Conservation (phyloP, 148 eudicot genomes). For the Polygonum aviculare region DNA sequence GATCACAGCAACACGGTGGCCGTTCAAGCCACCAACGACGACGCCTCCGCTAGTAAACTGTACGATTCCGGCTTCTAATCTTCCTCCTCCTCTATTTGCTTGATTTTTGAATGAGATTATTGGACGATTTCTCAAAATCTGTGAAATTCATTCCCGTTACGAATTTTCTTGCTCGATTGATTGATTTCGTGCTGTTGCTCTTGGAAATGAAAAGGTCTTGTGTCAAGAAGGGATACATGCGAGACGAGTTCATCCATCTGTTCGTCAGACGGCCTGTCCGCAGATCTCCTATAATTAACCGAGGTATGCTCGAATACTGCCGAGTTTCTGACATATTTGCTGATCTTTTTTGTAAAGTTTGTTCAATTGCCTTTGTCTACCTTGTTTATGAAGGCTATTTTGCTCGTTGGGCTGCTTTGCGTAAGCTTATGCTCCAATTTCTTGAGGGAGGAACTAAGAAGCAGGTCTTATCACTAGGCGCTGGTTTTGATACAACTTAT, state of each 20-base stretch:
- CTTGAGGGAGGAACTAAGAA: constrained; percentile 54
- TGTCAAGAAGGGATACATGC: constrained; percentile 94
- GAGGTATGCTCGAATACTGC: constrained; percentile 41
- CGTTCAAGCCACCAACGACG: constrained; percentile 96
- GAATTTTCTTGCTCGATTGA: constrained; percentile 11
- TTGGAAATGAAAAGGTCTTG: constrained; percentile 50
- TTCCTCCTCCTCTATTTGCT: background rate
- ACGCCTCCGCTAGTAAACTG: constrained; percentile 95
- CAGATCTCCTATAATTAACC: constrained; percentile 97
- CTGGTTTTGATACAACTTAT: constrained; percentile 96
- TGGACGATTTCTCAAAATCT: background rate
- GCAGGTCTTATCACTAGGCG: constrained; percentile 93
- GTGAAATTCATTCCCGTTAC: background rate
- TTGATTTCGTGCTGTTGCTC: background rate
- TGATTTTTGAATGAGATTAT: background rate
- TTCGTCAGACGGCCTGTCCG: constrained; percentile 88
- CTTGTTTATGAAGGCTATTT: constrained; percentile 57
- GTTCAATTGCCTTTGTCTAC: background rate
- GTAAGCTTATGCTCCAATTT: constrained; percentile 77
- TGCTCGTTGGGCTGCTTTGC: constrained; percentile 88
- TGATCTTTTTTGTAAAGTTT: background rate
- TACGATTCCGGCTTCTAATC: constrained; percentile 10
- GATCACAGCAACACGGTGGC: constrained; percentile 79
- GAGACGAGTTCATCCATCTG: constrained; percentile 78
- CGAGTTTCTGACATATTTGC: background rate